A percentile compares a stretch with the other conserved stretches of the same genome.
Evolutionary conservation across 2,329 filamentous ascomycete genomes (phyloP).

Genomic region (Pseudocercospora cruenta): DNA sequence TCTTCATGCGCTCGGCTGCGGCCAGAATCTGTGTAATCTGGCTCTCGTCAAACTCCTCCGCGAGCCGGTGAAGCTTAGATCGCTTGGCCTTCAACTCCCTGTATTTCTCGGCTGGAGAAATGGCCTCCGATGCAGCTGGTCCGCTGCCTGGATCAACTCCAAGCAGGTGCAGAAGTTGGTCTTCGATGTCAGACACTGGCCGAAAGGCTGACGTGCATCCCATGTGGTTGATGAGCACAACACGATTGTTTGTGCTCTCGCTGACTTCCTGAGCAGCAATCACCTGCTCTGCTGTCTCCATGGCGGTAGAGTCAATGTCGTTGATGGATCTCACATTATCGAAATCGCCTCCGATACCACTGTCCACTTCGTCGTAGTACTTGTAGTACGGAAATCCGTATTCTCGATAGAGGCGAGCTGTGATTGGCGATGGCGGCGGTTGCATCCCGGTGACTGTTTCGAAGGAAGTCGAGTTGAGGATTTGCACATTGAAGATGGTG

Average conservation of each 20-base stretch:
- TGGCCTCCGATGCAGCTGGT: no score
- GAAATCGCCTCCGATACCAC: slow-evolving; percentile 37
- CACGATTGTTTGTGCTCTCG: slow-evolving; percentile 23
- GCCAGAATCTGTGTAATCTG: no score
- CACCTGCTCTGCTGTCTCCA: slow-evolving; percentile 20
- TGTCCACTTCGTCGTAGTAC: slow-evolving; percentile 37
- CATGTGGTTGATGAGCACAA: slow-evolving; percentile 25
- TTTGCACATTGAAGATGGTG: slow-evolving; percentile 46
- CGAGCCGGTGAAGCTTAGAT: no score
- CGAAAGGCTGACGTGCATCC: slow-evolving; percentile 27
- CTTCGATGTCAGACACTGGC: slow-evolving; percentile 27
- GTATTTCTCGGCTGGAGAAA: no score
- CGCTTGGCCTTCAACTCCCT: no score
- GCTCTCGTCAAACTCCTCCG: no score
- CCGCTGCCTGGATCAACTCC: no score
- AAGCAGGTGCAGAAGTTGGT: slow-evolving; percentile 9
- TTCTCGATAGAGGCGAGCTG: slow-evolving; percentile 39
- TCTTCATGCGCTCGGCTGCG: no score
- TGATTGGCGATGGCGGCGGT: slow-evolving; percentile 43
- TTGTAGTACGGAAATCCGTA: slow-evolving; percentile 45
- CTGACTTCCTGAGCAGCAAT: slow-evolving; percentile 21
- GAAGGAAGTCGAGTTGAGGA: slow-evolving; percentile 45
- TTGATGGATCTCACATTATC: slow-evolving; percentile 34
- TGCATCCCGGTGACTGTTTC: slow-evolving; percentile 41
- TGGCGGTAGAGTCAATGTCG: slow-evolving; percentile 29